Conservation (phyloP, 2,329 filamentous ascomycete species). For the Xylogone sp. region DNA sequence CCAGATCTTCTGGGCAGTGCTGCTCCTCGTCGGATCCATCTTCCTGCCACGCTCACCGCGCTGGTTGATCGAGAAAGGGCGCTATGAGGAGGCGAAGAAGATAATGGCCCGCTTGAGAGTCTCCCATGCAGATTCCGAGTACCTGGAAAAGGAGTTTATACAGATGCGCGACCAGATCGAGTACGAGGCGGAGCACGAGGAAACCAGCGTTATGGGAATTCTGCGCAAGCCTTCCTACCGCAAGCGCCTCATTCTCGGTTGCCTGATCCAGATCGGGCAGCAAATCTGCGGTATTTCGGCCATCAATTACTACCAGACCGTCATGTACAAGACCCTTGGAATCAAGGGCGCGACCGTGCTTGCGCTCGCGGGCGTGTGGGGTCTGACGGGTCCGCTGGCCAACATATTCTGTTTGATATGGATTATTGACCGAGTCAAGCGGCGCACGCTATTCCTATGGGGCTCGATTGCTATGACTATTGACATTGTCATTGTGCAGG, state of each 20-base stretch:
- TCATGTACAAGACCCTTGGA: no score
- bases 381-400: no score
- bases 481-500: no score
- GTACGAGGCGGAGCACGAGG: slow-evolving; percentile 52
- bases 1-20: slow-evolving; percentile 22
- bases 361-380: no score
- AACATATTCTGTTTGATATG: no score
- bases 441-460: slow-evolving; percentile 4
- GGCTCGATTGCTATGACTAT: no score
- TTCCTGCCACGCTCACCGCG: slow-evolving; percentile 15
- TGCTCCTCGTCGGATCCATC: slow-evolving; percentile 10
- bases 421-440: no score
- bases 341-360: no score
- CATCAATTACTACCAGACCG: no score
- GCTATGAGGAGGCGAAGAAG: slow-evolving; percentile 22
- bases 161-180: slow-evolving; percentile 61
- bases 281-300: slow-evolving; percentile 56
- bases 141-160: slow-evolving; percentile 45
- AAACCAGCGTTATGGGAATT: slow-evolving; percentile 50
- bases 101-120: background rate
- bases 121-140: background rate
- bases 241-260: slow-evolving; percentile 57
- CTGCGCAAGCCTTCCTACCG: slow-evolving; percentile 57
- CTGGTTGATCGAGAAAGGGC: slow-evolving; percentile 51
- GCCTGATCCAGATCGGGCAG: slow-evolving; percentile 60